Conservation (phyloP, 2,329 filamentous ascomycete genomes). For the Cercospora canescens region DNA sequence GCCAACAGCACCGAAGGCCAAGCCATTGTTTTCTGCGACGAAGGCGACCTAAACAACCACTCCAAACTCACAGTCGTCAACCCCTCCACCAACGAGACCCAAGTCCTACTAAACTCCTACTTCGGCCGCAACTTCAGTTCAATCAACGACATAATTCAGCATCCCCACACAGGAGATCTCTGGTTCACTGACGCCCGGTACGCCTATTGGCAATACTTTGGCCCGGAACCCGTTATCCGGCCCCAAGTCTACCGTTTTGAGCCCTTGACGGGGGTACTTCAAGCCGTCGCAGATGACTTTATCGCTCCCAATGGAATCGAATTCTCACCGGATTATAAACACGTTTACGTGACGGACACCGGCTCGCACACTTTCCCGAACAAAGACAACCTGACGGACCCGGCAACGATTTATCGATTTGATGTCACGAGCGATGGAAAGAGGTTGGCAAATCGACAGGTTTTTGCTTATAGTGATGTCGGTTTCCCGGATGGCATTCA, state of each 20-base stretch:
- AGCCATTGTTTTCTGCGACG: slow-evolving; percentile 37
- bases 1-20: slow-evolving; percentile 33
- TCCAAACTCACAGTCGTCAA: slow-evolving; percentile 33
- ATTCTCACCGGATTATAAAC: slow-evolving; percentile 55
- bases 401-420: slow-evolving; percentile 46
- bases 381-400: slow-evolving; percentile 39
- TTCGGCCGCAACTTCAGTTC: slow-evolving; percentile 64
- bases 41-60: slow-evolving; percentile 31
- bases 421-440: slow-evolving; percentile 40
- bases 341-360: slow-evolving; percentile 59
- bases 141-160: slow-evolving; percentile 57
- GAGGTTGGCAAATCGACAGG: slow-evolving; percentile 38
- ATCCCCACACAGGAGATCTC: slow-evolving; percentile 56
- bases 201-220: slow-evolving; percentile 49
- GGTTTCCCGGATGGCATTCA: slow-evolving; percentile 61
- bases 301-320: slow-evolving; percentile 58
- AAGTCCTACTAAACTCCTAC: slow-evolving; percentile 57
- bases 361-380: slow-evolving; percentile 40
- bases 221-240: slow-evolving; percentile 52
- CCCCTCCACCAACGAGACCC: slow-evolving; percentile 28
- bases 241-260: slow-evolving; percentile 62
- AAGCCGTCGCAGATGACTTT: slow-evolving; percentile 60
- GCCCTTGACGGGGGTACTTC: slow-evolving; percentile 52
- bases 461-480: slow-evolving; percentile 57
- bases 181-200: slow-evolving; percentile 66